Percentiles rank a stretch among this genome's conserved stretches.
Conservation (phyloP, 2,329 filamentous ascomycete species). For the Monascus ruber region DNA sequence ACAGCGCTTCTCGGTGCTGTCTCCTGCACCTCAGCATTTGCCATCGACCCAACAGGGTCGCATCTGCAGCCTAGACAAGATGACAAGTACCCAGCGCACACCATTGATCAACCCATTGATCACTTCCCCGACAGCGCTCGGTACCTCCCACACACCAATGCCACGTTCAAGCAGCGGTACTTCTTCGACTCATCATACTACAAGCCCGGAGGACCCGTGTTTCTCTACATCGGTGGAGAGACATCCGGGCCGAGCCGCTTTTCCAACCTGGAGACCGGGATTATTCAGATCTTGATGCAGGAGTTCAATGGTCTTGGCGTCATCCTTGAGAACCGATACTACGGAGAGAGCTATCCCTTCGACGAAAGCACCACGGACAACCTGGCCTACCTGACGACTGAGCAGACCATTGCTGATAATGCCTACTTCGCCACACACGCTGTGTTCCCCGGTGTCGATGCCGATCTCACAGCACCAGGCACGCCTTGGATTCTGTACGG, state of each 20-base stretch:
- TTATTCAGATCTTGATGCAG: slow-evolving; percentile 57
- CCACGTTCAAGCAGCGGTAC: slow-evolving; percentile 60
- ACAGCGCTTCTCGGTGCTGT: no score
- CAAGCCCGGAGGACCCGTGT: slow-evolving; percentile 65
- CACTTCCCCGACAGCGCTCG: slow-evolving; percentile 70
- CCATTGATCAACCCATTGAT: slow-evolving; percentile 53
- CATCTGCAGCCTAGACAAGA: no score
- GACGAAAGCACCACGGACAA: slow-evolving; percentile 56
- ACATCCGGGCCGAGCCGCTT: slow-evolving; percentile 35
- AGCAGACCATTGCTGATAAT: slow-evolving; percentile 70
- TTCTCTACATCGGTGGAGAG: slow-evolving; percentile 22
- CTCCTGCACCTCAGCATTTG: no score
- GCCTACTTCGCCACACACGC: slow-evolving; percentile 69
- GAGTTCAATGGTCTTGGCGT: slow-evolving; percentile 66
- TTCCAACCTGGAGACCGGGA: slow-evolving; percentile 64
- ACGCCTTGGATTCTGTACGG: slow-evolving; percentile 71
- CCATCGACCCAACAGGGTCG: no score
- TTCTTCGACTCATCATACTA: slow-evolving; percentile 75
- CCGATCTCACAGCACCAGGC: slow-evolving; percentile 52
- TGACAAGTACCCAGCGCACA: slow-evolving; percentile 26
- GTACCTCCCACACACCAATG: slow-evolving; percentile 66
- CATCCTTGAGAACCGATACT: slow-evolving; percentile 79
- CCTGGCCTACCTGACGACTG: slow-evolving; percentile 70
- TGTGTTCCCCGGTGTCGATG: slow-evolving; percentile 57
- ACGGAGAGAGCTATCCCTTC: slow-evolving; percentile 63